Evolutionary conservation across 108 stramenopile species (phyloP).

Genomic region (Aurantiochytrium sp.): DNA sequence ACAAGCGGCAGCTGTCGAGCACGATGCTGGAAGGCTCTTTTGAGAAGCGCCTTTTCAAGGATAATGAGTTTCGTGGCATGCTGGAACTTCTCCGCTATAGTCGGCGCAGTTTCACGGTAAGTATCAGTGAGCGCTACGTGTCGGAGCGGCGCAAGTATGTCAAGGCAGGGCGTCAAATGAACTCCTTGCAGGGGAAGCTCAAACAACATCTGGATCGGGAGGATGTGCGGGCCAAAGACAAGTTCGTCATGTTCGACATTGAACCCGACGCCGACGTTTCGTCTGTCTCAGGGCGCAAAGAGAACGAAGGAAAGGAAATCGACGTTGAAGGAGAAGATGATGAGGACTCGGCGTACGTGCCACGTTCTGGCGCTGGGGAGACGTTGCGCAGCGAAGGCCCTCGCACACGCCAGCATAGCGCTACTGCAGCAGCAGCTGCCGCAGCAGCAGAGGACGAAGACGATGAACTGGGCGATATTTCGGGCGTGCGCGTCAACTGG

Average conservation of each 20-base stretch:
- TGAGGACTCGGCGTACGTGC: no score
- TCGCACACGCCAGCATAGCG: no score
- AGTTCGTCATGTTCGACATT: neutral
- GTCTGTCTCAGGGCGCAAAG: neutral
- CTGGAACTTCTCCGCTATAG: neutral
- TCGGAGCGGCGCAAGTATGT: neutral
- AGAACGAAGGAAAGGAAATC: neutral
- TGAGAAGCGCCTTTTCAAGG: neutral
- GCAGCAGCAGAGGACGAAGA: neutral
- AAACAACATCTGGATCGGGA: neutral
- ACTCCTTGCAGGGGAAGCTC: neutral
- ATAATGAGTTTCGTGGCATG: conserved; percentile 4
- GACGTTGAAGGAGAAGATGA: neutral
- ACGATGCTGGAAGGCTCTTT: neutral
- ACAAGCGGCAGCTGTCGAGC: neutral
- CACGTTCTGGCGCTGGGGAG: no score
- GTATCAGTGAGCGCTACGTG: neutral
- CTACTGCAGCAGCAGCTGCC: neutral
- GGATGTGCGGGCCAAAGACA: neutral
- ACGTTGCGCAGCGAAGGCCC: no score
- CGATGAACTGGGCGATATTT: neutral
- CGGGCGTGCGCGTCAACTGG: neutral
- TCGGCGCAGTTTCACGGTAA: neutral
- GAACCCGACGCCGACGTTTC: neutral
- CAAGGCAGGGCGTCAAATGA: neutral